These are phyloP conservation scores for Pittosporum tobira DNA, from an alignment of 129 eudicot genomes.

Conservation along the genomic window DNA sequence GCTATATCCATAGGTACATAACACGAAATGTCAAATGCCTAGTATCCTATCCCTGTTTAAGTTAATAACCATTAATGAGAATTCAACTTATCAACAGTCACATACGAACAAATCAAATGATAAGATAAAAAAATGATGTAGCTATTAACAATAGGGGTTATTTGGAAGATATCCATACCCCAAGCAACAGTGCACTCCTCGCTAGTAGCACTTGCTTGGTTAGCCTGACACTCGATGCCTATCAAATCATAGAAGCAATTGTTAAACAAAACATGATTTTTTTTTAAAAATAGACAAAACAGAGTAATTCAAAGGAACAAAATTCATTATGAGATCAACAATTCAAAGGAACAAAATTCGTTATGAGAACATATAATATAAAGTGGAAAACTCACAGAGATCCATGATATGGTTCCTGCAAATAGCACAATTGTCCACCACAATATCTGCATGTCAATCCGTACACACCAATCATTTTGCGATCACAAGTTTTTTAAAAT, in stretches of 20 bases:
- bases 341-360: not conserved
- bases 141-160: not conserved
- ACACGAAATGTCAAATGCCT: too few relatives aligned
- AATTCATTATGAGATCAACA: too few relatives aligned
- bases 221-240: slow-evolving; percentile 88
- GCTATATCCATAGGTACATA: too few relatives aligned
- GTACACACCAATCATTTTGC: not conserved
- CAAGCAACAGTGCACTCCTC: slow-evolving; percentile 93
- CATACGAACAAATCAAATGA: not conserved
- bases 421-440: slow-evolving; percentile 84
- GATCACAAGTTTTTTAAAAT: too few relatives aligned
- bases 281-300: too few relatives aligned
- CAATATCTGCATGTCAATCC: slow-evolving; percentile 51
- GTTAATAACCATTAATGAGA: too few relatives aligned
- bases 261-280: not conserved
- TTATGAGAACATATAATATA: too few relatives aligned
- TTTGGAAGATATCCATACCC: slow-evolving; percentile 37
- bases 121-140: not conserved
- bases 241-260: not conserved
- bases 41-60: not conserved
- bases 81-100: not conserved
- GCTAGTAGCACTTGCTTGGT: slow-evolving; percentile 87
- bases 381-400: slow-evolving; percentile 20
- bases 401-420: slow-evolving; percentile 81
- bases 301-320: not conserved